phyloP scores from a whole-genome alignment of 164 flowering plant species.

The Nelumbo lutea region DNA sequence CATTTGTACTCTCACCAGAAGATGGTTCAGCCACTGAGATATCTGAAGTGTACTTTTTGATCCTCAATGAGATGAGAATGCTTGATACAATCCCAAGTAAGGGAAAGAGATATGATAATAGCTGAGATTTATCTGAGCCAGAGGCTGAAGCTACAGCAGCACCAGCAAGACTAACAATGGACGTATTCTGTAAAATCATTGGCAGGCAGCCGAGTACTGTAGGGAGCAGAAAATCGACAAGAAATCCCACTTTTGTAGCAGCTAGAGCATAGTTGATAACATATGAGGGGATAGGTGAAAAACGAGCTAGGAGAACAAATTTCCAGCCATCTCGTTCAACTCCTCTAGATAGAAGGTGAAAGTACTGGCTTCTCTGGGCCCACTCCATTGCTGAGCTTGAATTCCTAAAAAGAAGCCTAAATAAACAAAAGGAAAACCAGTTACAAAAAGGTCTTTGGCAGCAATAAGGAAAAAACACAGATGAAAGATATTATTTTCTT shows the following conservation, averaged over 20 bases:
- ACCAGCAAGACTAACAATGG: conserved; percentile 87
- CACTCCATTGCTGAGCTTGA: conserved; percentile 74
- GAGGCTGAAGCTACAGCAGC: conserved; percentile 80
- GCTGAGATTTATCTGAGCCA: conserved; percentile 49
- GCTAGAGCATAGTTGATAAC: conserved; percentile 89
- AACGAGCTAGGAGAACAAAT: conserved; percentile 95
- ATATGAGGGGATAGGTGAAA: conserved; percentile 93
- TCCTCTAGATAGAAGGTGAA: conserved; percentile 62
- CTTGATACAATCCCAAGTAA: conserved; percentile 76
- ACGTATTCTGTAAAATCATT: conserved; percentile 92
- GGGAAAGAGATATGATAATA: conserved; percentile 75
- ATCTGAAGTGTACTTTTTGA: conserved; percentile 67
- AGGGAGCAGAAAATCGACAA: conserved; percentile 82
- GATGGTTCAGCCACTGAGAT: conserved; percentile 30
- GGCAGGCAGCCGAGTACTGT: conserved; percentile 84
- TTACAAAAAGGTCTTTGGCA: no score
- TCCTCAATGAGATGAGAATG: conserved; percentile 72
- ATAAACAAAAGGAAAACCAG: conserved; percentile 6
- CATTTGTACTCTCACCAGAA: conserved; percentile 17
- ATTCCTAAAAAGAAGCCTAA: conserved; percentile 61
- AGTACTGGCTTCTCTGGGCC: conserved; percentile 68
- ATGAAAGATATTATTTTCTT: no score
- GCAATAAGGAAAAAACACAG: no score
- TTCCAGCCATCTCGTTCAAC: conserved; percentile 93
- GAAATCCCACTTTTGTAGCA: conserved; percentile 75